Percentiles rank a stretch among this genome's conserved stretches.
These are phyloP conservation scores for Mucor mucedo DNA, from an alignment of 371 early-diverging fungal species.

Conservation along the genomic window DNA sequence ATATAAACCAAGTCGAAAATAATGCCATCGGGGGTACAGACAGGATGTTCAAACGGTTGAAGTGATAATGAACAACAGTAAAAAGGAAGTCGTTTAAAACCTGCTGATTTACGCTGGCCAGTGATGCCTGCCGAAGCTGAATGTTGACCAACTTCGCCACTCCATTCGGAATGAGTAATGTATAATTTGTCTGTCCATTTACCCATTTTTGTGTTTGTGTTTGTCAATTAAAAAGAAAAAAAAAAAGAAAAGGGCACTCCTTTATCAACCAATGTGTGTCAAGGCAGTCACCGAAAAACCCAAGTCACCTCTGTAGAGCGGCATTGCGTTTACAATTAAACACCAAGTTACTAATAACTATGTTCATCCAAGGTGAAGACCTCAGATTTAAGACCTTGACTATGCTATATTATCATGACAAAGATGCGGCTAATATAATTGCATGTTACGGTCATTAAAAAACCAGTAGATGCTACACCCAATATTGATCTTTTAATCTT, in stretches of 20 bases:
- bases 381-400: too few species aligned
- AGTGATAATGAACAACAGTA: conserved; percentile 87
- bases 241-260: background rate
- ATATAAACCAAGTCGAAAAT: conserved; percentile 90
- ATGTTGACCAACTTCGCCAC: conserved; percentile 79
- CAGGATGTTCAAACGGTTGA: conserved; percentile 86
- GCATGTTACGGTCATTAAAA: too few species aligned
- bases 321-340: too few species aligned
- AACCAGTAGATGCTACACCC: too few species aligned
- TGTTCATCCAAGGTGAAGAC: too few species aligned
- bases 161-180: conserved; percentile 92
- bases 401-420: too few species aligned
- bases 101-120: conserved; percentile 33
- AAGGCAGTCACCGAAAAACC: background rate
- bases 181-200: conserved; percentile 65
- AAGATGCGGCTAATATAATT: too few species aligned
- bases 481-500: too few species aligned
- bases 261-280: background rate
- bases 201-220: conserved; percentile 16
- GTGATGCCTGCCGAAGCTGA: conserved; percentile 64
- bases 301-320: too few species aligned
- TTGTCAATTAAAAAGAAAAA: background rate
- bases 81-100: conserved; percentile 77
- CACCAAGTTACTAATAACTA: too few species aligned
- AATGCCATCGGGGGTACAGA: conserved; percentile 86